Conservation (phyloP, 306 rosid species). For the Vigna radiata region DNA sequence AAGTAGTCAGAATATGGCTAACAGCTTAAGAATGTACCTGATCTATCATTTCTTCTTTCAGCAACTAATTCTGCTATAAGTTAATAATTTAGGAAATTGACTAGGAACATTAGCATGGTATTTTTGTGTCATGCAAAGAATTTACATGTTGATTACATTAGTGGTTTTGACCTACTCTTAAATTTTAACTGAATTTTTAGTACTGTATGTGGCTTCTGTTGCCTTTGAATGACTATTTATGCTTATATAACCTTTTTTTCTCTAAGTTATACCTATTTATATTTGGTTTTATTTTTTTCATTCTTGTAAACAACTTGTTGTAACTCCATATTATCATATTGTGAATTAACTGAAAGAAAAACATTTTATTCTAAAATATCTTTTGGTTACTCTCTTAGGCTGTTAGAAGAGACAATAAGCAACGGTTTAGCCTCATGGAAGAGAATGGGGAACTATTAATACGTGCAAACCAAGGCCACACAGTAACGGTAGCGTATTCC, state of each 20-base stretch:
- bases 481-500: constrained; percentile 59
- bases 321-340: constrained; percentile 9
- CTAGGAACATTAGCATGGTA: constrained; percentile 2
- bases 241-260: constrained; percentile 6
- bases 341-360: constrained; percentile 30
- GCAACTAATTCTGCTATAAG: constrained; percentile 4
- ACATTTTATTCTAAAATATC: constrained; percentile 26
- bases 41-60: not conserved
- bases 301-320: not conserved
- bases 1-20: not conserved
- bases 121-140: not conserved
- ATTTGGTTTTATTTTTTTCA: constrained; percentile 27
- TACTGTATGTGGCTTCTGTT: constrained; percentile 5
- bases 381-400: constrained; percentile 62
- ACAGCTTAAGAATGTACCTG: not conserved
- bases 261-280: not conserved
- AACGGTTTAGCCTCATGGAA: constrained; percentile 83
- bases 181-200: not conserved
- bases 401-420: constrained; percentile 85
- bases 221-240: constrained; percentile 21
- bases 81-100: constrained; percentile 31
- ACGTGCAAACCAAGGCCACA: constrained; percentile 97
- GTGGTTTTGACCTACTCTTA: not conserved
- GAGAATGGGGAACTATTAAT: constrained; percentile 81
- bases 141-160: constrained; percentile 17